Base-by-base conservation (phyloP, 176 grass and related monocot species). In the Aechmea fasciata region DNA sequence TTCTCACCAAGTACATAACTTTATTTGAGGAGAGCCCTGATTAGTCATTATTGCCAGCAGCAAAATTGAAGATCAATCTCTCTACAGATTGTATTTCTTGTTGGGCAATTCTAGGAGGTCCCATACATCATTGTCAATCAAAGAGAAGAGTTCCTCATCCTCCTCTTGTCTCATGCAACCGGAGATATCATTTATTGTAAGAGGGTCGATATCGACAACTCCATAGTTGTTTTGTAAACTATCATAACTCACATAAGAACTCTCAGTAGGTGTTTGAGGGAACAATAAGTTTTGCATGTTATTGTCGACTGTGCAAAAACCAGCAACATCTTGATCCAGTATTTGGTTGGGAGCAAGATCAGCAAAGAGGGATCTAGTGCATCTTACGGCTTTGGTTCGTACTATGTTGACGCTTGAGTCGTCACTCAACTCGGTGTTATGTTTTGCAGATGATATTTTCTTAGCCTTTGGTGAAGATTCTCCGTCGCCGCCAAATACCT, bases 201-300 rank as follows among this genome's bases (percentile, higher is more conserved):
- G 17, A 2, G 9, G 17, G 2, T 13, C 15, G 28, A 29, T 15
- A 67, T 25, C 15, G 47, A 29, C 9, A 48, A 47, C 29, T n/a
- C 28, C 29, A 47, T 29, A 25, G 47, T 29, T 19, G 14, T 47
- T n/a, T 3, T 17, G 33, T 11, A 67, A 67, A 29, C 64, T 67
- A 48, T 48, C 29, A 10, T 48, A n/a, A 48, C 64, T 67, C 29
- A 47, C 9, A 15, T 48, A 67, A 47, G 14, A 67, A 67, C 29
- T 10, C 29, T 48, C 64, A 29, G 29, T 67, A 15, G 64, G 28
- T 47, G 29, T 29, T 67, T 67, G 64, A 61, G 64, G 14, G 64
- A 67, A 67, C 15, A 48, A n/a, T 19, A 14, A 48, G 33, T 67
- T 67, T 67, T 67, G 64, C 33, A 48, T 67, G 15, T 47, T 67